These are phyloP conservation scores for Trifolium pratense DNA, from an alignment of 306 rosid genomes.

Conservation along the genomic window DNA sequence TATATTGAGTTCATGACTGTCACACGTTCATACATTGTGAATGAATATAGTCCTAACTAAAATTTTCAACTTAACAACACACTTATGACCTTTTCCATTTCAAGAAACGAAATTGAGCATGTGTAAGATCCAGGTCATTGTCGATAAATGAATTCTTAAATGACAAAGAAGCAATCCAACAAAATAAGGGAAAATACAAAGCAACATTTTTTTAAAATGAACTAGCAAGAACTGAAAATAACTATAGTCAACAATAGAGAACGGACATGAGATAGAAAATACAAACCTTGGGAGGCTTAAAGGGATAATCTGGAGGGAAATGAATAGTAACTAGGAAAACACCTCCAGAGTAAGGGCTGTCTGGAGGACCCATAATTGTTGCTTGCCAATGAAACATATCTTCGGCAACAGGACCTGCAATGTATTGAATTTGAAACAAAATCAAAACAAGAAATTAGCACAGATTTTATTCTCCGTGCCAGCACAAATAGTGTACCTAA, in stretches of 20 bases:
- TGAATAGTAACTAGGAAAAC: conserved; percentile 80
- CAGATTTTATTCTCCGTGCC: neutral
- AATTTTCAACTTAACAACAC: conserved; percentile 1
- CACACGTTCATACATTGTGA: neutral
- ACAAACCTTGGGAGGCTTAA: conserved; percentile 86
- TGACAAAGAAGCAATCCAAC: conserved; percentile 6
- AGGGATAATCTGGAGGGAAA: conserved; percentile 91
- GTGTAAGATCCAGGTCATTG: neutral
- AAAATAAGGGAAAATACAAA: neutral
- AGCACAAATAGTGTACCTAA: neutral
- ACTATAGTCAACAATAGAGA: neutral
- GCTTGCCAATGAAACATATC: conserved; percentile 74
- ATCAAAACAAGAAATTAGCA: neutral
- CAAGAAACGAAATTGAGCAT: conserved; percentile 1
- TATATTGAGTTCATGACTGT: neutral
- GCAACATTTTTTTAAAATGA: neutral
- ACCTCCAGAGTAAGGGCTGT: conserved; percentile 93
- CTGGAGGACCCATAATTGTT: conserved; percentile 78
- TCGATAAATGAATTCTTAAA: neutral
- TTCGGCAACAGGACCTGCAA: conserved; percentile 81
- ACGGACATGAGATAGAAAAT: conserved; percentile 2
- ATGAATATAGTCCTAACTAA: neutral
- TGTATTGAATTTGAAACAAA: conserved; percentile 10
- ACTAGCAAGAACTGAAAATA: neutral
- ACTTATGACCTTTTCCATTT: neutral